A percentile compares a stretch with the other conserved stretches of the same genome.
Evolutionary conservation across 2,329 filamentous ascomycete species (phyloP).

Genomic region (Talaromyces sp.): DNA sequence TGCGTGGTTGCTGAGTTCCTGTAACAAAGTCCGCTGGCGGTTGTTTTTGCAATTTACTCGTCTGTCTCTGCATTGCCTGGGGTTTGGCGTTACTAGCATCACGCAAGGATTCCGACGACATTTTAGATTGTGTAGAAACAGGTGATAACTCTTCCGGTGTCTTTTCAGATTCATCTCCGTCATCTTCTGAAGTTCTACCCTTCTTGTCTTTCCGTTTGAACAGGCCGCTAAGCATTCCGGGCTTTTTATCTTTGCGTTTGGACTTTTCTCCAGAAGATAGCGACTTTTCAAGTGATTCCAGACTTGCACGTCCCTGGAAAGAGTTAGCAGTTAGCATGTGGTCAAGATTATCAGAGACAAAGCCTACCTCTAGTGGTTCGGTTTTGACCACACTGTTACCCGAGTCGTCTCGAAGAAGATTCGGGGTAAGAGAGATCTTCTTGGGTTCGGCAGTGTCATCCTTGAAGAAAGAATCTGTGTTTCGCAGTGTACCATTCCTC

Average conservation of each 20-base stretch:
- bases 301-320: constrained; percentile 56
- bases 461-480: constrained; percentile 95
- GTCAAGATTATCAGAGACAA: neutral
- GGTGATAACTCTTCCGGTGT: constrained; percentile 55
- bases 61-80: constrained; percentile 48
- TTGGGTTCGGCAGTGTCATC: constrained; percentile 93
- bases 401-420: constrained; percentile 77
- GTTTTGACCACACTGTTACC: constrained; percentile 20
- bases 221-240: constrained; percentile 65
- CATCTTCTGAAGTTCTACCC: constrained; percentile 42
- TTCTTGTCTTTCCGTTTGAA: constrained; percentile 65
- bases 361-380: constrained; percentile 36
- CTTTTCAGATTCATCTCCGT: constrained; percentile 51
- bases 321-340: constrained; percentile 20
- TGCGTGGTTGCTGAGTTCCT: constrained; percentile 31
- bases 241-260: constrained; percentile 67
- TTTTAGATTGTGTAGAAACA: constrained; percentile 39
- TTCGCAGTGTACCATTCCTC: constrained; percentile 79
- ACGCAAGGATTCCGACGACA: constrained; percentile 38
- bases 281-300: constrained; percentile 72
- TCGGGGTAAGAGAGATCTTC: constrained; percentile 94
- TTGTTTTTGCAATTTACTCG: constrained; percentile 68
- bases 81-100: constrained; percentile 29
- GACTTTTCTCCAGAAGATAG: constrained; percentile 56
- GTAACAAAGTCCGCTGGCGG: constrained; percentile 41